Conservation (phyloP, 306 rosid genomes). For the Acmispon strigosus region DNA sequence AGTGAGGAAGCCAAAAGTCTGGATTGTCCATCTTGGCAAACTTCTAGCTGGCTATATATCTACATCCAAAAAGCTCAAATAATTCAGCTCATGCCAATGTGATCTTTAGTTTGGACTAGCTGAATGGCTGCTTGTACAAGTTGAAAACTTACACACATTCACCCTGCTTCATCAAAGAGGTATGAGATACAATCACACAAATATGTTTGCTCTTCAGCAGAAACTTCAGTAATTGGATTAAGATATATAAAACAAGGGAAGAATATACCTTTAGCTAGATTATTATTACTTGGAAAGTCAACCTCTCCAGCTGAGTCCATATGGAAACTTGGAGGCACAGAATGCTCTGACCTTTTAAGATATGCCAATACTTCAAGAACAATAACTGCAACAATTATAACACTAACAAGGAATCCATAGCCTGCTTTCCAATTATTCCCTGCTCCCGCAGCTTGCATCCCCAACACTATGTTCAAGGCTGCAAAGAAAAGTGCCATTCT, state of each 20-base stretch:
- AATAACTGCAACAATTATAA: constrained; percentile 52
- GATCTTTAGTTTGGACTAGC: background rate
- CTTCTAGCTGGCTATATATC: constrained; percentile 16
- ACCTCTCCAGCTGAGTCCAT: constrained; percentile 42
- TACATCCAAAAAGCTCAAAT: constrained; percentile 16
- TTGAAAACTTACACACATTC: constrained; percentile 16
- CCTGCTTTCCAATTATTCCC: constrained; percentile 77
- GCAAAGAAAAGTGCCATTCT: constrained; percentile 87
- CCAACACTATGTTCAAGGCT: constrained; percentile 80
- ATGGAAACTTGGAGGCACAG: constrained; percentile 57
- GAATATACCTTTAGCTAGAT: constrained; percentile 25
- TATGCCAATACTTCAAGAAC: constrained; percentile 66
- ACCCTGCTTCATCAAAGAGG: constrained; percentile 34
- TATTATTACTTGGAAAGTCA: constrained; percentile 11
- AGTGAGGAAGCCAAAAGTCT: constrained; percentile 16
- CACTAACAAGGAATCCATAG: constrained; percentile 71
- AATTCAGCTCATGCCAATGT: background rate
- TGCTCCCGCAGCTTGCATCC: constrained; percentile 73
- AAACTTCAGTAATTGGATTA: background rate
- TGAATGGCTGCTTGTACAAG: background rate
- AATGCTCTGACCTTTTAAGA: constrained; percentile 54
- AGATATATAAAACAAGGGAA: background rate
- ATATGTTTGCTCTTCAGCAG: background rate
- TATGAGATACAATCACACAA: background rate
- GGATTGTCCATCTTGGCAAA: constrained; percentile 22